phyloP scores from a whole-genome alignment of 2,329 filamentous ascomycete species.

The Aspergillus pseudoviridinutans region DNA sequence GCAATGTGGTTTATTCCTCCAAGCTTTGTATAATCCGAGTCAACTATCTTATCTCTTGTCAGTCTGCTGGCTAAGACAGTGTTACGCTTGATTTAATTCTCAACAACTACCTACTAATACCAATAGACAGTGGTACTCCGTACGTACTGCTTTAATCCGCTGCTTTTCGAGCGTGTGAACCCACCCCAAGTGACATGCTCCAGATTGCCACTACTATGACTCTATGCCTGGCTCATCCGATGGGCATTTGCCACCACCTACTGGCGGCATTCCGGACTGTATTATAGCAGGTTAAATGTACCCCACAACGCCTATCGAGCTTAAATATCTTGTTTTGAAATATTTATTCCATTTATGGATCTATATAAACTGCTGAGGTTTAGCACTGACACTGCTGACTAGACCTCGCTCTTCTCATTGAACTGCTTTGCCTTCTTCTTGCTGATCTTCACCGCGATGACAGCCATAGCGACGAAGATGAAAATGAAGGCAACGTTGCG shows the following conservation, averaged over 20 bases:
- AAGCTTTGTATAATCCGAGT: neutral
- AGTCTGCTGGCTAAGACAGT: neutral
- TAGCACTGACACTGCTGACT: neutral
- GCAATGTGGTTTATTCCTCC: neutral
- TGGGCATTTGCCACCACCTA: neutral
- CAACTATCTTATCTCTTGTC: neutral
- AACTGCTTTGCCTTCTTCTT: slow-evolving; percentile 8
- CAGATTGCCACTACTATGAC: neutral
- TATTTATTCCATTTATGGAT: neutral
- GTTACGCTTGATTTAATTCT: neutral
- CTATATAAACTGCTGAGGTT: neutral
- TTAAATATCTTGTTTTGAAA: neutral
- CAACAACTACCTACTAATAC: neutral
- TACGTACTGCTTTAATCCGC: neutral
- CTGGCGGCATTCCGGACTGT: neutral
- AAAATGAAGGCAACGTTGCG: slow-evolving; percentile 15
- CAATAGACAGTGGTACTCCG: neutral
- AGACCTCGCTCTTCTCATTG: slow-evolving; percentile 17
- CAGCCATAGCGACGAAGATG: slow-evolving; percentile 16
- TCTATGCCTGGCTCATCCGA: neutral
- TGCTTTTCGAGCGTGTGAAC: neutral
- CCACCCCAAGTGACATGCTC: neutral
- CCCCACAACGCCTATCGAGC: neutral
- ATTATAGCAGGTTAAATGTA: neutral
- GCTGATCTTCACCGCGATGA: slow-evolving; percentile 11